Evolutionary conservation across 805 yeast species (phyloP), one percentile per base, ranked within the genome.

Genomic region (Suhomyces kilbournensis): DNA sequence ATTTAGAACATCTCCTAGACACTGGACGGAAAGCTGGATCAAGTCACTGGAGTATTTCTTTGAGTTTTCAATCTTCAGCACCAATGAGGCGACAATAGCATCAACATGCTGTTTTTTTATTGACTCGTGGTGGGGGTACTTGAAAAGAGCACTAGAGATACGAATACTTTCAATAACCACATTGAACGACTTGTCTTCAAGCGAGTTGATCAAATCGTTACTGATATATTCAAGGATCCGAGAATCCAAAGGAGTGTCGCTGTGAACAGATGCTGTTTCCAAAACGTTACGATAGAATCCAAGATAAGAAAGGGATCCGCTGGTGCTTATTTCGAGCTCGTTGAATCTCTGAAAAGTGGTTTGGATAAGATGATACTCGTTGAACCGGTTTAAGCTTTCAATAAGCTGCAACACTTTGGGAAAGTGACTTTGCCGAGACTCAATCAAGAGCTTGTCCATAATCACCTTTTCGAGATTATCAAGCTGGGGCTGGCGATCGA

Each of bases 31-130:
- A 14, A 59, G 54, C 47, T 65, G 68, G 45, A 69, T 57, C 23
- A 71, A 55, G 19, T 69, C 74, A 48, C 68, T 60, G 2, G 74
- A 60, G 48, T 65, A 67, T 17, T 57, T 55, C 38, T 64, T 65
- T 39, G n/a, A 34, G 25, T 63, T 58, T 10, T 56, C 52, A 23
- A 61, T 55, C 44, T 61, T 66, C 17, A 32, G 48, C 19, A 58
- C 22, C 26, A 53, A 47, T 30, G 50, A 43, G 14, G 46, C 26
- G 4, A 45, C 32, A 9, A 51, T 44, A 10, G 19, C 25, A n/a
- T 40, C 35, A 32, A 44, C 45, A 22, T 50, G 51, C 1, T 7
- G 22, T 3, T 23, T 28, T 9, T 47, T 38, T 14, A 57, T 50
- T 8, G 52, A 53, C 2, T 39, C 39, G 2, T 52, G 23, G 34